These are phyloP conservation scores for Senna tora DNA, from an alignment of 306 rosid species.

Conservation along the genomic window DNA sequence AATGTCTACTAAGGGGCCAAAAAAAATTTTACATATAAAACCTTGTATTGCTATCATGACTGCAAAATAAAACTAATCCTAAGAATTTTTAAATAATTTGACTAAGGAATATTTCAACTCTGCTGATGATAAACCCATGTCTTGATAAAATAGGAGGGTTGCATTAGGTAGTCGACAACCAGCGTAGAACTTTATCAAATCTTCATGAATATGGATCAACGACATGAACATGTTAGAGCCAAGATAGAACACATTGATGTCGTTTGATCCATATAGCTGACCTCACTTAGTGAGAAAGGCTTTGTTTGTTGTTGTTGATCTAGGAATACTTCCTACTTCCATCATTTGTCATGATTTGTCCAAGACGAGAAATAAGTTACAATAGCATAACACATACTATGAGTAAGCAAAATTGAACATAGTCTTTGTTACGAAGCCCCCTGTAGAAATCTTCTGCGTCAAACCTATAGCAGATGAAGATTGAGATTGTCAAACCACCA, in stretches of 20 bases:
- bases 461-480: constrained; percentile 56
- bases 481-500: constrained; percentile 17
- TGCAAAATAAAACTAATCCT: not conserved
- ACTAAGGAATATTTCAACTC: constrained; percentile 4
- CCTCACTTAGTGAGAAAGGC: too few relatives aligned
- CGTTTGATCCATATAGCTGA: too few relatives aligned
- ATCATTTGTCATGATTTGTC: constrained; percentile 1
- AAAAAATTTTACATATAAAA: constrained; percentile 15
- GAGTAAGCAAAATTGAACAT: constrained; percentile 81
- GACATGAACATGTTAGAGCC: too few relatives aligned
- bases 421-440: constrained; percentile 64
- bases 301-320: too few relatives aligned
- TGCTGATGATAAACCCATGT: too few relatives aligned
- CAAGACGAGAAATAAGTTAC: not conserved
- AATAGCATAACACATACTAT: constrained; percentile 56
- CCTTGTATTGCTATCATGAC: not conserved
- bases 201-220: too few relatives aligned
- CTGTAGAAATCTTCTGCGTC: constrained; percentile 66
- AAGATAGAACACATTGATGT: too few relatives aligned
- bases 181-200: too few relatives aligned
- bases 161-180: too few relatives aligned
- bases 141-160: too few relatives aligned
- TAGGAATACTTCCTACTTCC: constrained; percentile 5
- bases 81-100: not conserved
- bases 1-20: not conserved